Evolutionary conservation across 2,329 filamentous ascomycete species (phyloP), one percentile per base, ranked within the genome.

Genomic region (Nectriaceae sp.): DNA sequence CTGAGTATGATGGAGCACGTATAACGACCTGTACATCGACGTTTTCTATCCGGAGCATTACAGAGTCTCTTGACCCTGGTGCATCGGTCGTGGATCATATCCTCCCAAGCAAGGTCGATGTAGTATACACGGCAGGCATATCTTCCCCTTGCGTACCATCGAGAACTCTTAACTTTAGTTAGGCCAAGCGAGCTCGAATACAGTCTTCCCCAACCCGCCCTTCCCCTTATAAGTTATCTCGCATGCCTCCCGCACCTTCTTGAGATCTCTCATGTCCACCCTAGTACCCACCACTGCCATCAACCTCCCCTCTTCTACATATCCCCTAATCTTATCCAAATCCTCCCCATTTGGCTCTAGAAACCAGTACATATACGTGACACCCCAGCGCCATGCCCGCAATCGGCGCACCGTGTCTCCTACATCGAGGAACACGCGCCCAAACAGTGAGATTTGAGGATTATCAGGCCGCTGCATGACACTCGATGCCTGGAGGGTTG

Each of bases 121-220:
- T n/a, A n/a, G n/a, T n/a, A n/a, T n/a, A n/a, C n/a, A n/a, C n/a
- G n/a, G n/a, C n/a, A n/a, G n/a, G n/a, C n/a, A n/a, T n/a, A n/a
- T n/a, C n/a, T n/a, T n/a, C n/a, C n/a, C n/a, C n/a, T n/a, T n/a
- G n/a, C n/a, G n/a, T n/a, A n/a, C n/a, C n/a, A n/a, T n/a, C n/a
- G n/a, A n/a, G n/a, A n/a, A n/a, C n/a, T n/a, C n/a, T n/a, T n/a
- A n/a, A n/a, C n/a, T n/a, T n/a, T n/a, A n/a, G n/a, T n/a, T n/a
- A n/a, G n/a, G n/a, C n/a, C n/a, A n/a, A 24, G 22, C 35, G 15
- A 50, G 39, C 22, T 52, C 48, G 35, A 54, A 40, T 3, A 75
- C 70, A 42, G 68, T 62, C 55, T 74, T 75, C 11, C 72, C 72
- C 24, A 74, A 40, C 2, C 70, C 72, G 2, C 73, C 72, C 42